Base-by-base conservation (phyloP, 2,329 filamentous ascomycete species). In the Macroventuria anomochaeta region DNA sequence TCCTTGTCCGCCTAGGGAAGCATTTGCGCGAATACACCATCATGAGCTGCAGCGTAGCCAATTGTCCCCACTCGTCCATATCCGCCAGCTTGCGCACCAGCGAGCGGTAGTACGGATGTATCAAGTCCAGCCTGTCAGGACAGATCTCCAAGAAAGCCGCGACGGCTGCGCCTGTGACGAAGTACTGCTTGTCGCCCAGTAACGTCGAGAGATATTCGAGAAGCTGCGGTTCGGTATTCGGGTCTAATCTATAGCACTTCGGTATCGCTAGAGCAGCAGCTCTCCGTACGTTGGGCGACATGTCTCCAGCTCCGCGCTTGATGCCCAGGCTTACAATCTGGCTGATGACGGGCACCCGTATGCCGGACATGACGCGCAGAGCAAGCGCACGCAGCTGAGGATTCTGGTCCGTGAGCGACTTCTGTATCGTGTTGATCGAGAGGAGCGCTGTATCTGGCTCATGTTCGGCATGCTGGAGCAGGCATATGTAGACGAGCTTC, bases 1-100 rank as follows among this genome's bases (percentile, higher is more conserved):
- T 86, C 60, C 80, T 80, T 7, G 80, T 88, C 70, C 83, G 83
- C 49, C 83, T 81, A 0, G 95, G 93, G 64, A 99, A 99, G 73
- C 91, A 97, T 70, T 85, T 89, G 48, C 95, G 85, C 2, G 90
- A 87, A 73, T 99, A 99, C 18, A 87, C 79, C 1, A 89, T 88
- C 85, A 97, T 88, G 60, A 99, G 79, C 32, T 87, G 84, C 63
- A 99, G 71, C 2, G 90, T 90, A 2, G 91, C 89, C 47, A 97
- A 75, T 76, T 99, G 95, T 34, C 92, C 90, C 95, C 95, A 99
- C 76, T 99, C 95, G 69, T 99, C 95, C 95, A 99, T 99, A 71
- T 99, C 95, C 20, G 97, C 91, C 46, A 97, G 79, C 79, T 97
- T 96, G 73, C 87, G 90, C 58, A 96, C 87, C 58, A 99, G 79